phyloP scores from a whole-genome alignment of 371 early-diverging fungal species.

The Mortierella sp. region DNA sequence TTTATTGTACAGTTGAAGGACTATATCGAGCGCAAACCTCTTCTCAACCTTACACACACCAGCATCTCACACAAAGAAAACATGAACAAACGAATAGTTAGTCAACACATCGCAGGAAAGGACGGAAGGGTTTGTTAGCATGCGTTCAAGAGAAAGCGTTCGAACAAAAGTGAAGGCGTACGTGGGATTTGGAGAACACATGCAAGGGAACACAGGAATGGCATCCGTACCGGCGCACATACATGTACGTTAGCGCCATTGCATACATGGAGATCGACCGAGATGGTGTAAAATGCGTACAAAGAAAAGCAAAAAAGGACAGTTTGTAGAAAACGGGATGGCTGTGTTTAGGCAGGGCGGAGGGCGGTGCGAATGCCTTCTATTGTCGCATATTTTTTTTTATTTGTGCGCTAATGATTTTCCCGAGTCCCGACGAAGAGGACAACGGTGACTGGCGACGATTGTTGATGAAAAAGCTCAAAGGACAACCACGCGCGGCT shows the following conservation, averaged over 20 bases:
- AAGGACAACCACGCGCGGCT: not conserved
- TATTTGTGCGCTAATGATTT: not conserved
- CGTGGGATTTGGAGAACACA: not conserved
- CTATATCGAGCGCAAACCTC: slow-evolving; percentile 43
- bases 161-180: not conserved
- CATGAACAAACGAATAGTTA: not conserved
- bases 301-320: not conserved
- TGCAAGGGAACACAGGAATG: not conserved
- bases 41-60: not conserved
- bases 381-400: not conserved
- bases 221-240: too few relatives aligned
- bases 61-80: not conserved
- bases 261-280: not conserved
- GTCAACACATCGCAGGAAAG: too few relatives aligned
- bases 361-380: not conserved
- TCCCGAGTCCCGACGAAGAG: not conserved
- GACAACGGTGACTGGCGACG: not conserved
- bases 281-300: not conserved
- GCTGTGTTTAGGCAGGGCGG: not conserved
- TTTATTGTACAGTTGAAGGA: slow-evolving; percentile 26
- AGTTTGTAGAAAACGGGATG: not conserved
- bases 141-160: not conserved
- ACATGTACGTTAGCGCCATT: not conserved
- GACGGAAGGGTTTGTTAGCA: not conserved
- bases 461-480: not conserved